Conservation (phyloP, 345 rosid species). For the Heritiera fomes region DNA sequence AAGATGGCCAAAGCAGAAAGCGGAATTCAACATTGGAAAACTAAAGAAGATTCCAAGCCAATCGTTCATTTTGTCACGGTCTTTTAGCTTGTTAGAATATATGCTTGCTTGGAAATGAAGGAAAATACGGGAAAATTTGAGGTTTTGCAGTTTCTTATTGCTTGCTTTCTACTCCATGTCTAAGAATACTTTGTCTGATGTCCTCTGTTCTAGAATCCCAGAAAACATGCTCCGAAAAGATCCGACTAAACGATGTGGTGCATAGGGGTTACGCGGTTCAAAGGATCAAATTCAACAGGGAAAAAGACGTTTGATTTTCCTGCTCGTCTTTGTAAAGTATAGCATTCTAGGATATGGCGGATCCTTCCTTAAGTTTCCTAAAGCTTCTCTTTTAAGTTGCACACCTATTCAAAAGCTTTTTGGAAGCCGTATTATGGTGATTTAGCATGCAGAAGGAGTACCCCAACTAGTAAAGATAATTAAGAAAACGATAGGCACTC, state of each 20-base stretch:
- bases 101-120: constrained; percentile 41
- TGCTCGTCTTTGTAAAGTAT: too few species aligned
- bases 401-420: neutral
- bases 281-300: neutral
- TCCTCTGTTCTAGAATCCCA: neutral
- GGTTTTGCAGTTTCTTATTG: constrained; percentile 19
- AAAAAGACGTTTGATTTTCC: too few species aligned
- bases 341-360: neutral
- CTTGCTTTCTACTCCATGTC: constrained; percentile 45
- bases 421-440: neutral
- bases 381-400: neutral
- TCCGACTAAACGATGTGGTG: neutral
- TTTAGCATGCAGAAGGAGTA: neutral
- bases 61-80: neutral
- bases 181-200: constrained; percentile 12
- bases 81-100: constrained; percentile 26
- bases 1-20: neutral
- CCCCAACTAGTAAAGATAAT: neutral
- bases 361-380: neutral
- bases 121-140: neutral
- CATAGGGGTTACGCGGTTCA: neutral
- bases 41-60: constrained; percentile 16
- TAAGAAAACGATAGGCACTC: too few species aligned
- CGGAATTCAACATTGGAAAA: neutral
- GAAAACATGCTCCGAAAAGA: neutral